Base-by-base conservation (phyloP, 768 basidiomycete genomes). In the Lepiota subincarnata region DNA sequence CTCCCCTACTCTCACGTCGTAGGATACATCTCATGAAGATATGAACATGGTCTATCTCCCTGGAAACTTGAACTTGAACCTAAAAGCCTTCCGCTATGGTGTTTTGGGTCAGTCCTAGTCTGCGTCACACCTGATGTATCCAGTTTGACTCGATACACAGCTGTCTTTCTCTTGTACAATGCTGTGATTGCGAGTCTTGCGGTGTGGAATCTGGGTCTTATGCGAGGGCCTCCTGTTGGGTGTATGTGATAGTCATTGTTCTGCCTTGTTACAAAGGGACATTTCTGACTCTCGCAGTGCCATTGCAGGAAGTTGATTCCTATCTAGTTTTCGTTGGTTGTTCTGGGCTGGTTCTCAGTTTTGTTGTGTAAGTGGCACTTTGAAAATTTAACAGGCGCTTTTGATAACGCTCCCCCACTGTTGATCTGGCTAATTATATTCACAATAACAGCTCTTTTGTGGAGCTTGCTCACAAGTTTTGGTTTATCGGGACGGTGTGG, bases 181-280 rank as follows among this genome's bases (percentile, higher is more conserved):
- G 83, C 85, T 43, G 72, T 86, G 59, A 73, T 81, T 52, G 79
- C 81, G 56, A 83, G 80, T 59, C 74, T 82, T 26, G 81, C 86
- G 51, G 82, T 84, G 16, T 88, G 86, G 87, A 86, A 88, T 66
- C 63, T 79, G 40, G 79, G 79, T 58, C 68, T 86, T 57, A 67
- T 75, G 41, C 66, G 70, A 8, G 50, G 22, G 6, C 19, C 35
- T 26, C 31, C 18, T 47, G 13, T 16, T 22, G 20, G 34, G 20
- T 44, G 59, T 57, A 45, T 19, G 54, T 47, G 7, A 14, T 44
- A 34, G 16, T 31, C 37, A 11, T 31, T 12, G 12, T 41, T 31
- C 37, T 11, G 50, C 48, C 48, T 55, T 48, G 56, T 36, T 12
- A 20, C 48, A 43, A 24, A 24, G 18, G 8, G n/a, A 34, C 44